phyloP scores from a whole-genome alignment of 306 rosid species.

The Hippophae tibetana region DNA sequence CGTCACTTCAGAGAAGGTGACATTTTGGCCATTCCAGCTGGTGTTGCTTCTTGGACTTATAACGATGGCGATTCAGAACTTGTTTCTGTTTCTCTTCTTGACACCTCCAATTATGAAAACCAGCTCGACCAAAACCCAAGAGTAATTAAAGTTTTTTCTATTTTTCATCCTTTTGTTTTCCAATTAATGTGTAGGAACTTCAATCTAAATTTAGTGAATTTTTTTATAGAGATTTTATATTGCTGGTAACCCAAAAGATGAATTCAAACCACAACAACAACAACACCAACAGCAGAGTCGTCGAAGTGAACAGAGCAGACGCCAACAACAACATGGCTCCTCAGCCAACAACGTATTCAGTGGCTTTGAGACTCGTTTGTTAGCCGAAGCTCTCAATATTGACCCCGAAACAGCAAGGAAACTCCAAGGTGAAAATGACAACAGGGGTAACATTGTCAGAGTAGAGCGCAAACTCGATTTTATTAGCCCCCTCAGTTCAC shows the following conservation, averaged over 20 bases:
- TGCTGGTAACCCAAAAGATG: constrained; percentile 45
- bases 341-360: constrained; percentile 28
- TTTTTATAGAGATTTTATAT: constrained; percentile 40
- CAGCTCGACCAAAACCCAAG: constrained; percentile 55
- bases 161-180: not conserved
- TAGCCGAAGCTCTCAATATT: constrained; percentile 30
- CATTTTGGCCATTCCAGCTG: constrained; percentile 30
- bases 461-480: constrained; percentile 26
- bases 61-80: constrained; percentile 24
- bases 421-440: constrained; percentile 24
- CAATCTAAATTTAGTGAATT: not conserved
- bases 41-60: constrained; percentile 29
- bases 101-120: constrained; percentile 32
- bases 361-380: constrained; percentile 25
- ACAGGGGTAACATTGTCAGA: constrained; percentile 30
- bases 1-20: constrained; percentile 26
- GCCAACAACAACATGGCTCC: not conserved
- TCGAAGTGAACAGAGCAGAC: not conserved
- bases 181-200: too few relatives aligned
- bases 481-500: constrained; percentile 27
- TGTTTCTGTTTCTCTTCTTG: constrained; percentile 30
- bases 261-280: constrained; percentile 13
- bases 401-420: constrained; percentile 19
- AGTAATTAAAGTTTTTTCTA: constrained; percentile 12
- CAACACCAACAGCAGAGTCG: not conserved